These are phyloP conservation scores for Tylopilus intermedius DNA, from an alignment of 768 basidiomycete species.

Conservation along the genomic window DNA sequence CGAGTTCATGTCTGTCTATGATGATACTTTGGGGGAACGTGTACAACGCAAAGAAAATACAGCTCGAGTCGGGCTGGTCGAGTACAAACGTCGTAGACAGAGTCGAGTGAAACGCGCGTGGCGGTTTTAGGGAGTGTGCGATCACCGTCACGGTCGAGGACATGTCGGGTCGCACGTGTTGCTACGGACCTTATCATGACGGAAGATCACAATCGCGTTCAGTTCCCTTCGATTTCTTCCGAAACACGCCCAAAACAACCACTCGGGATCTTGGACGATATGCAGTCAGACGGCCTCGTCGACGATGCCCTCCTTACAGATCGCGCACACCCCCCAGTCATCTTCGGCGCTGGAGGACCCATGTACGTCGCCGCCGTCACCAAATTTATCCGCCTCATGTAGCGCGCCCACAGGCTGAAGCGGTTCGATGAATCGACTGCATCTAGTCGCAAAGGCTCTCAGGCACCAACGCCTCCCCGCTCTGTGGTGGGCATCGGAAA, in stretches of 20 bases:
- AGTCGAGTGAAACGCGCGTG: slow-evolving; percentile 30
- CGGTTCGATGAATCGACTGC: slow-evolving; percentile 72
- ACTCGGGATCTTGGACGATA: slow-evolving; percentile 24
- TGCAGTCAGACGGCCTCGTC: slow-evolving; percentile 18
- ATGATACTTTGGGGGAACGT: slow-evolving; percentile 38
- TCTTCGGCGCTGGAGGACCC: slow-evolving; percentile 73
- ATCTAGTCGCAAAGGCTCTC: slow-evolving; percentile 64
- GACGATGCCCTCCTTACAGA: slow-evolving; percentile 14
- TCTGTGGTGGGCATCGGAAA: slow-evolving; percentile 86
- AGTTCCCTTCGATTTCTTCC: slow-evolving; percentile 10
- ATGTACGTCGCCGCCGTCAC: slow-evolving; percentile 42
- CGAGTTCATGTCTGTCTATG: slow-evolving; percentile 43
- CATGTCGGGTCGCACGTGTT: slow-evolving; percentile 11
- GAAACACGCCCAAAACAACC: slow-evolving; percentile 7
- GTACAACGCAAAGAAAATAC: slow-evolving; percentile 32
- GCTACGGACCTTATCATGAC: background rate
- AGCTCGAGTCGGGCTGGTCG: slow-evolving; percentile 9
- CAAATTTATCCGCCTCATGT: background rate
- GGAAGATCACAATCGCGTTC: slow-evolving; percentile 15
- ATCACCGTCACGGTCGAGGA: slow-evolving; percentile 8
- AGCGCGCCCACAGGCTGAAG: slow-evolving; percentile 52
- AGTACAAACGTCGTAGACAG: slow-evolving; percentile 21
- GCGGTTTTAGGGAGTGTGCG: slow-evolving; percentile 20
- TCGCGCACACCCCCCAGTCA: slow-evolving; percentile 41
- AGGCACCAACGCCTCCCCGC: slow-evolving; percentile 71